Conservation (phyloP, 31 red algal genomes). For the Odonthalia washingtoniensis region DNA sequence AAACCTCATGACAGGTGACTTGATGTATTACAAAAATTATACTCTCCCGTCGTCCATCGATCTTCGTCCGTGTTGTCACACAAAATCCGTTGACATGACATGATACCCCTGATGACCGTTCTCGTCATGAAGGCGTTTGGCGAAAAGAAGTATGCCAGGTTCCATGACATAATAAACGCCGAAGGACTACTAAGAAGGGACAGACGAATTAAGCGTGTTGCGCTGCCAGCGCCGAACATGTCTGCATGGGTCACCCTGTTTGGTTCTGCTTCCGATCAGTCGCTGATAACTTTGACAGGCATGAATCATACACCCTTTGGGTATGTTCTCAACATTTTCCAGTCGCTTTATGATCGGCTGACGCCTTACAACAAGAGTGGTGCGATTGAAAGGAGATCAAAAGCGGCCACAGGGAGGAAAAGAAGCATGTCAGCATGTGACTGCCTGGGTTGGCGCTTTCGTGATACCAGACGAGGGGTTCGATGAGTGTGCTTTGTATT, state of each 20-base stretch:
- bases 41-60: no score
- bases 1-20: no score
- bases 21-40: no score
- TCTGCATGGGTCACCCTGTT: not conserved
- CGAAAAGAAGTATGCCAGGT: no score
- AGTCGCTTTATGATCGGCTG: not conserved
- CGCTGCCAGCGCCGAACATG: not conserved
- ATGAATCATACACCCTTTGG: not conserved
- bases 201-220: not conserved
- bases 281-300: conserved; percentile 8
- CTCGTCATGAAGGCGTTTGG: no score
- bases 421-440: not conserved
- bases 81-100: no score
- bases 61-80: no score
- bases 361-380: not conserved
- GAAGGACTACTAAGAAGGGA: conserved; percentile 3
- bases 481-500: conserved; percentile 6
- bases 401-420: not conserved
- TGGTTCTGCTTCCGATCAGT: not conserved
- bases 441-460: not conserved
- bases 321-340: not conserved
- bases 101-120: no score
- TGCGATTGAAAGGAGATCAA: not conserved
- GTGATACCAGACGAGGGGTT: not conserved
- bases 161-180: not conserved